Evolutionary conservation across 306 rosid genomes (phyloP), one percentile per base, ranked within the genome.

Genomic region (Vicia faba): DNA sequence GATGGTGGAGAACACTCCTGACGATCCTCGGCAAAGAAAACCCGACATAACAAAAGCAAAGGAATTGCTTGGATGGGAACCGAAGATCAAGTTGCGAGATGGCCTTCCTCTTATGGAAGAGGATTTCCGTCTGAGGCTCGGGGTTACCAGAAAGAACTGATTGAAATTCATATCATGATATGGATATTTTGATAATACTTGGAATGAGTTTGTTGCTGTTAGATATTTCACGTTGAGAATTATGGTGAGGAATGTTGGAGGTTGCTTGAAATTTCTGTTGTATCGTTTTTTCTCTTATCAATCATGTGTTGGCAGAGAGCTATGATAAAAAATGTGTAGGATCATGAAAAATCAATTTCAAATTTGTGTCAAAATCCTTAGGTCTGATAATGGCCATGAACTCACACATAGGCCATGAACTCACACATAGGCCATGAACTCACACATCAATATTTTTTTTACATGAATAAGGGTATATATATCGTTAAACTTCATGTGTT

Each of bases 51-150:
- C 88, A 8, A 89, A 86, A 19, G 92, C 92, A 9, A 89, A 71
- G 57, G 90, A 89, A 65, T 38, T 86, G 79, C 82, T 89, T 54
- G 87, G 82, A 7, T 89, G 96, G 96, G 96, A 84, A 57, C 96
- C 96, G 26, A 86, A 83, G 75, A 49, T 89, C 51, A 86, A 75
- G 82, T 69, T 89, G 67, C 64, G 88, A 3, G 88, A 86, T 49
- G 96, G 96, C 54, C 88, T 89, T 60, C 92, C 92, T 48, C 92
- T 86, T 33, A 89, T 89, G 96, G 92, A 89, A 84, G 92, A 86
- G 19, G 96, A 86, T 80, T 89, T 89, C 79, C 86, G 90, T 18
- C 67, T 8, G 25, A 84, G 96, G 83, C 92, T 89, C 16, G 92
- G 87, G 5, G 84, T 80, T 65, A 36, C 78, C 35, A 75, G 75